Evolutionary conservation across 495 filamentous ascomycete species (phyloP).

Genomic region (Aspergillus hancockii): DNA sequence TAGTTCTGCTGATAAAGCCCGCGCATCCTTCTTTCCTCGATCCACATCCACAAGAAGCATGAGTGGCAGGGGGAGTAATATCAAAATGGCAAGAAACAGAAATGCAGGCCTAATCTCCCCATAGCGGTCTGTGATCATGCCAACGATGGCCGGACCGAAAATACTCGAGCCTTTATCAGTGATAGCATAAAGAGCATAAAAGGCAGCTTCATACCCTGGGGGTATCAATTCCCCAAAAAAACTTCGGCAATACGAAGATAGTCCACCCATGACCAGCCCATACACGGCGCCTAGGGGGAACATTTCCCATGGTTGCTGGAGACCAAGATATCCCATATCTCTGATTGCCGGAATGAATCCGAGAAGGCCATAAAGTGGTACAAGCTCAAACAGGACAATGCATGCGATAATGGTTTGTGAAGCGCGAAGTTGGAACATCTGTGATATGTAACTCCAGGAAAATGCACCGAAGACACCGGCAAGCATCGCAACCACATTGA

Average conservation of each 20-base stretch:
- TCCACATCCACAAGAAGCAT: slow-evolving; percentile 90
- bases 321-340: slow-evolving; percentile 71
- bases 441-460: slow-evolving; percentile 78
- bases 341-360: slow-evolving; percentile 85
- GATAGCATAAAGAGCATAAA: slow-evolving; percentile 95
- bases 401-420: slow-evolving; percentile 89
- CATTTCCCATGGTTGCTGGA: slow-evolving; percentile 97
- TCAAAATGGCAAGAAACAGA: slow-evolving; percentile 82
- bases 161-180: slow-evolving; percentile 96
- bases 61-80: slow-evolving; percentile 79
- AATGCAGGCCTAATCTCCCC: slow-evolving; percentile 93
- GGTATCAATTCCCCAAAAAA: slow-evolving; percentile 92
- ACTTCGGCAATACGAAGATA: slow-evolving; percentile 92
- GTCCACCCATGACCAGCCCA: slow-evolving; percentile 87
- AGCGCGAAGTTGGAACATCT: slow-evolving; percentile 61
- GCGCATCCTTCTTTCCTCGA: slow-evolving; percentile 76
- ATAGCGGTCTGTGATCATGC: slow-evolving; percentile 82
- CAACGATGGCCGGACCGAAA: slow-evolving; percentile 93
- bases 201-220: slow-evolving; percentile 90
- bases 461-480: slow-evolving; percentile 86
- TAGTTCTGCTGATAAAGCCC: slow-evolving; percentile 66
- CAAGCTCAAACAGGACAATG: slow-evolving; percentile 85
- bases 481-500: slow-evolving; percentile 85
- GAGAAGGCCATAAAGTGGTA: slow-evolving; percentile 87
- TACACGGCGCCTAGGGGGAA: slow-evolving; percentile 89